phyloP scores from a whole-genome alignment of 2,329 filamentous ascomycete genomes.

The Alternaria viburni region DNA sequence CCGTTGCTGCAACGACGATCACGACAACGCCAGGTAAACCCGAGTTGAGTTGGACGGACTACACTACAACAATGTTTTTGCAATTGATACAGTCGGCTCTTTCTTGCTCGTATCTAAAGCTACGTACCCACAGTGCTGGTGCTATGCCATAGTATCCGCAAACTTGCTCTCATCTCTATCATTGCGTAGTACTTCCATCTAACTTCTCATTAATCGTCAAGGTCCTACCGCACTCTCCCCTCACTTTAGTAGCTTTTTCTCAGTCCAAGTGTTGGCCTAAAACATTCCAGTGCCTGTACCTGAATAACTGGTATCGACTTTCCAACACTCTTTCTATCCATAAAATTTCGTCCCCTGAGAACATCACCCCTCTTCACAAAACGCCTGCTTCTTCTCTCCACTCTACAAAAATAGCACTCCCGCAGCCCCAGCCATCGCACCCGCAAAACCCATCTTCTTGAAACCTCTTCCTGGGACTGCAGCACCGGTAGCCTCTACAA shows the following conservation, averaged over 20 bases:
- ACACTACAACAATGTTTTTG: too few relatives aligned
- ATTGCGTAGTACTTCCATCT: background rate
- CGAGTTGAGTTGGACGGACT: background rate
- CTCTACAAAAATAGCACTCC: constrained; percentile 22
- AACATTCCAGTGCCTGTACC: background rate
- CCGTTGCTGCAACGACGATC: background rate
- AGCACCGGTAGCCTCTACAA: background rate
- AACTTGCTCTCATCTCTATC: background rate
- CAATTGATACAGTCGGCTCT: background rate
- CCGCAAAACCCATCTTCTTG: constrained; percentile 23
- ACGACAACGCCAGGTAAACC: background rate
- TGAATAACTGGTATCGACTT: background rate
- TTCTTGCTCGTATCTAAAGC: background rate
- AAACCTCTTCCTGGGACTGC: background rate
- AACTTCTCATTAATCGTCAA: background rate
- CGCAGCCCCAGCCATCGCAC: constrained; percentile 25
- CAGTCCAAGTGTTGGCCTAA: background rate
- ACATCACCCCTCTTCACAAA: background rate
- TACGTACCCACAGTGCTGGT: background rate
- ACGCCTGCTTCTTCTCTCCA: background rate
- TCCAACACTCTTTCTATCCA: background rate
- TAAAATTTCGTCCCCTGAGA: too few relatives aligned
- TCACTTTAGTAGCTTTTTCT: background rate
- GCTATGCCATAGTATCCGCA: background rate
- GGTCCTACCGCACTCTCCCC: background rate